A percentile compares a stretch with the other conserved stretches of the same genome.
phyloP scores from a whole-genome alignment of 1,139 yeast species.

The Magnusiomyces suaveolens region DNA sequence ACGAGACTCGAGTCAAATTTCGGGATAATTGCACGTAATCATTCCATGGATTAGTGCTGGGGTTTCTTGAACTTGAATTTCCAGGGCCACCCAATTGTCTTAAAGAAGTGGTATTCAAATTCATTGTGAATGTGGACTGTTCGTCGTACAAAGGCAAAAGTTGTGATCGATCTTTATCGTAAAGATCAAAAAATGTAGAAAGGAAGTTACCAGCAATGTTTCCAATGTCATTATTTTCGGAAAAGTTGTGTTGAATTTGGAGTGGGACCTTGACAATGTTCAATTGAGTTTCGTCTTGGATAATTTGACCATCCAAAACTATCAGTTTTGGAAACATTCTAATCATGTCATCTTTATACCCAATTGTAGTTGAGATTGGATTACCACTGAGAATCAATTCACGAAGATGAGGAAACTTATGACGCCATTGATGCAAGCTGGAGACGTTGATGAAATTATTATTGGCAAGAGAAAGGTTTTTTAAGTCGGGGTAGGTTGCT shows the following conservation, averaged over 20 bases:
- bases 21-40: conserved; percentile 50
- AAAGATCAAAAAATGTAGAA: conserved; percentile 59
- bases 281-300: conserved; percentile 63
- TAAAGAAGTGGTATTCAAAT: conserved; percentile 41
- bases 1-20: conserved; percentile 61
- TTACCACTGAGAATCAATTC: conserved; percentile 72
- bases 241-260: conserved; percentile 50
- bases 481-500: conserved; percentile 60
- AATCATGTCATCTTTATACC: conserved; percentile 55
- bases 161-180: conserved; percentile 73
- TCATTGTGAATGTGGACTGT: conserved; percentile 76
- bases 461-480: conserved; percentile 70
- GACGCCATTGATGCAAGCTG: conserved; percentile 65
- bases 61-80: background rate
- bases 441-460: conserved; percentile 54
- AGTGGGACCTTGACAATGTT: conserved; percentile 41
- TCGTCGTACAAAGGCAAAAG: conserved; percentile 65
- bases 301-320: conserved; percentile 65
- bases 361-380: conserved; percentile 50
- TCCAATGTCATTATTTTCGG: conserved; percentile 69
- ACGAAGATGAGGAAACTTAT: conserved; percentile 60
- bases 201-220: conserved; percentile 65
- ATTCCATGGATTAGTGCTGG: conserved; percentile 22
- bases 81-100: conserved; percentile 14
- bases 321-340: conserved; percentile 67